Evolutionary conservation across 805 yeast species (phyloP), one percentile per base, ranked within the genome.

Genomic region (Metschnikowia borealis): DNA sequence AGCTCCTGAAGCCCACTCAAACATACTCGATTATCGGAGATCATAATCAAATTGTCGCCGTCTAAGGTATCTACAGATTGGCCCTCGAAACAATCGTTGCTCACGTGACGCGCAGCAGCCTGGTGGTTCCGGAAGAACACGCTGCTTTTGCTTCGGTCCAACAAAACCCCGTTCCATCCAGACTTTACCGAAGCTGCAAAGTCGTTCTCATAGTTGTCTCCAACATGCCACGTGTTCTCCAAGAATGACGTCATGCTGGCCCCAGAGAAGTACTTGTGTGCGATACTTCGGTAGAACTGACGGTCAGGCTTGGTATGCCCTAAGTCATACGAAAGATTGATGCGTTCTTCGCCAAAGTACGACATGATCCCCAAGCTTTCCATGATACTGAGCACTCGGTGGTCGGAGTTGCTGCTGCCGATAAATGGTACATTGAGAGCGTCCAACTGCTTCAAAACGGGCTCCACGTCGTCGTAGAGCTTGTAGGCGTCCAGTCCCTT

Each of bases 341-440:
- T 67, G 44, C 64, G 59, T 11, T 64, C 57, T 2, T 60, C 57
- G 8, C 66, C 59, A 54, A 84, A 73, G 55, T 61, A 80, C 18
- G 69, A 48, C 18, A 58, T 54, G 17, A 84, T 54, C 0, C 73
- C 78, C 41, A 85, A 71, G 55, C 75, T 70, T 29, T 77, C 54
- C 26, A 86, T 53, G 3, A 83, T 63, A 5, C 62, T 58, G 31
- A 68, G 61, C n/a, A 79, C 78, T 14, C 83, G 59, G 2, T 78
- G 75, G 63, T 85, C 91, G 0, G 89, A 82, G 61, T 86, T 86
- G 50, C 85, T 79, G 7, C 81, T 68, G 3, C 81, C 72, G 1
- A 80, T 73, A 7, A 81, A 41, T 1, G 65, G 58, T 1, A 77
- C 61, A 5, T 68, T 72, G 10, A 61, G 57, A 5, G 59, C 54